phyloP scores from a whole-genome alignment of 2,329 filamentous ascomycete genomes.

The Ampelomyces quisqualis region DNA sequence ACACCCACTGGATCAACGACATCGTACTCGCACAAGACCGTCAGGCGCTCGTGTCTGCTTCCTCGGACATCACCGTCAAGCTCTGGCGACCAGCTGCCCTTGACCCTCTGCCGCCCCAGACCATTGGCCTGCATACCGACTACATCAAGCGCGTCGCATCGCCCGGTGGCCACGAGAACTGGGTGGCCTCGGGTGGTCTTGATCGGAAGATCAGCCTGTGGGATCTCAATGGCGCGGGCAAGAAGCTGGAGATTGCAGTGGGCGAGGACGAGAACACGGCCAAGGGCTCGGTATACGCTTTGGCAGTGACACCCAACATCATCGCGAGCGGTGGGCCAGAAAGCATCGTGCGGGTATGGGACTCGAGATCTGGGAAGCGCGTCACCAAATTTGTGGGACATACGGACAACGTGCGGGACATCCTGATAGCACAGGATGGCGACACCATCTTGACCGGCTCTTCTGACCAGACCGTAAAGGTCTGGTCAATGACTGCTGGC shows the following conservation, averaged over 20 bases:
- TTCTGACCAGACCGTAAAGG: conserved; percentile 94
- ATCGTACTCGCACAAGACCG: conserved; percentile 78
- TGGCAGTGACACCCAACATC: conserved; percentile 76
- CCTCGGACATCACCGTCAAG: conserved; percentile 91
- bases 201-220: conserved; percentile 91
- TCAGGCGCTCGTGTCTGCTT: conserved; percentile 79
- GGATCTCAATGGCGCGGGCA: conserved; percentile 86
- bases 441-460: conserved; percentile 93
- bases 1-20: conserved; percentile 97
- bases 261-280: conserved; percentile 76
- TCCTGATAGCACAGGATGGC: conserved; percentile 83
- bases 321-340: conserved; percentile 92
- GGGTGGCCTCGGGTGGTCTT: conserved; percentile 91
- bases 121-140: conserved; percentile 90
- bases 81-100: conserved; percentile 77
- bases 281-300: conserved; percentile 93
- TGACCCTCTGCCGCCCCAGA: conserved; percentile 65
- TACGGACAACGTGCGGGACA: conserved; percentile 88
- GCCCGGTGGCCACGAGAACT: conserved; percentile 68
- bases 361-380: conserved; percentile 81
- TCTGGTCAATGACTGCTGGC: conserved; percentile 94
- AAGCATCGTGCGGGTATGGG: conserved; percentile 89
- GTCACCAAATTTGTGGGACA: conserved; percentile 97
- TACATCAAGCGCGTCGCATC: conserved; percentile 94
- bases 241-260: conserved; percentile 83